Percentiles rank a stretch among this genome's conserved stretches.
Conservation (phyloP, 2,329 filamentous ascomycete species). For the Fusarium sp. region DNA sequence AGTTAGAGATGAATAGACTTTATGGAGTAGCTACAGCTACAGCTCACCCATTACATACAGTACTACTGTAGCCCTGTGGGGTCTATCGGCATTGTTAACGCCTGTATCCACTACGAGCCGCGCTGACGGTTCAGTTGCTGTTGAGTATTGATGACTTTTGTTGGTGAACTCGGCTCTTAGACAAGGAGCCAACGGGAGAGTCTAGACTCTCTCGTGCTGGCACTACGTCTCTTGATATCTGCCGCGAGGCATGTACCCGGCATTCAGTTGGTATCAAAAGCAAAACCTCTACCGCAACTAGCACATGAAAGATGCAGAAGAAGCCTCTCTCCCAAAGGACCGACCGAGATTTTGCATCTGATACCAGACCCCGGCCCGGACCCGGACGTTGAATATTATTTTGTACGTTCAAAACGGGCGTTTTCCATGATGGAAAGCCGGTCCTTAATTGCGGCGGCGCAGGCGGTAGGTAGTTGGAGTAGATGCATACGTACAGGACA, state of each 20-base stretch:
- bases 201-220: not conserved
- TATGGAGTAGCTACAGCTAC: no score
- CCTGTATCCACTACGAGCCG: conserved; percentile 41
- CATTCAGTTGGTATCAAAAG: not conserved
- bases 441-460: conserved; percentile 17
- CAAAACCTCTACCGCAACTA: conserved; percentile 7
- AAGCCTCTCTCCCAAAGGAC: not conserved
- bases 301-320: conserved; percentile 7
- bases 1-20: not conserved
- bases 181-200: not conserved
- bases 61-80: conserved; percentile 20
- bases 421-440: conserved; percentile 6
- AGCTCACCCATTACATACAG: no score
- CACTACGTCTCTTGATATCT: not conserved
- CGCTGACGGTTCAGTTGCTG: conserved; percentile 21
- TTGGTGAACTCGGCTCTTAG: conserved; percentile 4
- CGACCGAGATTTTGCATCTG: not conserved
- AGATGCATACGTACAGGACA: not conserved
- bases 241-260: not conserved
- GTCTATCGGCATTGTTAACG: conserved; percentile 21
- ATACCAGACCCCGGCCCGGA: conserved; percentile 29
- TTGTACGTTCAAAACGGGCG: not conserved
- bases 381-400: conserved; percentile 3
- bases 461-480: conserved; percentile 4
- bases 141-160: conserved; percentile 10